phyloP scores from a whole-genome alignment of 306 rosid genomes.

The Fragaria vesca region DNA sequence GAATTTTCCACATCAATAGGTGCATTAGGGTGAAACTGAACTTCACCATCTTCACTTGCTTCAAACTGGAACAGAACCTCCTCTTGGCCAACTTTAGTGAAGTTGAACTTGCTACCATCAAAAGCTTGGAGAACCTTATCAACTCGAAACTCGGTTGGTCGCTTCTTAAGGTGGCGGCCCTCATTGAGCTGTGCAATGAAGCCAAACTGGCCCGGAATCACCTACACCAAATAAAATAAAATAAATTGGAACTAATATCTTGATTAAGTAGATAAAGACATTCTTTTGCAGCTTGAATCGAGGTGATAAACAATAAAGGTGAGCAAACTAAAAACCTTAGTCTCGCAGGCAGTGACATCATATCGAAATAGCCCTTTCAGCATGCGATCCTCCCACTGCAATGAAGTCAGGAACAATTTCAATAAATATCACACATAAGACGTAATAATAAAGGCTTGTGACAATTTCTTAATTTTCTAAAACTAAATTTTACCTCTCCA shows the following conservation, averaged over 20 bases:
- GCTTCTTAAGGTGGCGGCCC: constrained; percentile 96
- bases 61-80: constrained; percentile 88
- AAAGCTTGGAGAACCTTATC: constrained; percentile 94
- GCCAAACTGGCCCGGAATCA: constrained; percentile 79
- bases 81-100: constrained; percentile 93
- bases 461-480: constrained; percentile 18
- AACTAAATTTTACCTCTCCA: constrained; percentile 56
- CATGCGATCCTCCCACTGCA: constrained; percentile 94
- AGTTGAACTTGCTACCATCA: constrained; percentile 83
- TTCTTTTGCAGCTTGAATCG: background rate
- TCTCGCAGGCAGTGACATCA: constrained; percentile 91
- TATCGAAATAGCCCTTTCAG: constrained; percentile 90
- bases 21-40: constrained; percentile 69
- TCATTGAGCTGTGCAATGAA: constrained; percentile 94
- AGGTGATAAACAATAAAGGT: background rate
- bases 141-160: constrained; percentile 90
- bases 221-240: constrained; percentile 42
- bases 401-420: constrained; percentile 16
- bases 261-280: background rate
- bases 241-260: constrained; percentile 9
- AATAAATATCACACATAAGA: constrained; percentile 2
- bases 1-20: constrained; percentile 73
- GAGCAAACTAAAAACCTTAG: constrained; percentile 47
- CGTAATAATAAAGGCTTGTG: background rate
- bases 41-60: constrained; percentile 63